Base-by-base conservation (phyloP, 495 filamentous ascomycete genomes). In the Hypoxylon lienhwacheense region DNA sequence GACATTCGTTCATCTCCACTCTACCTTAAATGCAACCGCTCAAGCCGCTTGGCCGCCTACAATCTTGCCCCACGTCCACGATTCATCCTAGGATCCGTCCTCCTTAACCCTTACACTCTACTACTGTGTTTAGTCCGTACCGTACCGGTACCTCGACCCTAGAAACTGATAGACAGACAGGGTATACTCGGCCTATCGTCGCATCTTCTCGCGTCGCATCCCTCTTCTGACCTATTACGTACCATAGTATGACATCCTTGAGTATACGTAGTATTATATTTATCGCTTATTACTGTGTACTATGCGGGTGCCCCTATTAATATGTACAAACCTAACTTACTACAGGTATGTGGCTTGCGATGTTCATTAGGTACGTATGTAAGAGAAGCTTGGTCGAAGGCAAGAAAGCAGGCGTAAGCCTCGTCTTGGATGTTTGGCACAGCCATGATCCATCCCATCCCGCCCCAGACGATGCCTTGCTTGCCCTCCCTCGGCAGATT, bases 281-380 rank as follows among this genome's bases (percentile, higher is more conserved):
- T n/a, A n/a, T n/a, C n/a, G 20, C 15, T 29, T 0, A 31, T 28
- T 12, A 26, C 11, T 26, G 17, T 41, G 14, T n/a, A n/a, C n/a
- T n/a, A n/a, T n/a, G n/a, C n/a, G n/a, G n/a, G n/a, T n/a, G n/a
- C n/a, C n/a, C n/a, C n/a, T n/a, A n/a, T n/a, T n/a, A n/a, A n/a
- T n/a, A n/a, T n/a, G n/a, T n/a, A n/a, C n/a, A n/a, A n/a, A n/a
- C n/a, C n/a, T n/a, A n/a, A n/a, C n/a, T n/a, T n/a, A n/a, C n/a
- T n/a, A n/a, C n/a, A n/a, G n/a, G 51, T 58, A 55, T 66, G 64
- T 59, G 50, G 61, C 61, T 67, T 65, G 65, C 43, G 37, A 31
- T 10, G n/a, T n/a, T n/a, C n/a, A n/a, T n/a, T n/a, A 54, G 24
- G 47, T 54, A 59, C 57, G 54, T 58, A 58, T 59, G 53, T 1